Conservation (phyloP, 768 basidiomycete genomes). For the Mycena crocata region DNA sequence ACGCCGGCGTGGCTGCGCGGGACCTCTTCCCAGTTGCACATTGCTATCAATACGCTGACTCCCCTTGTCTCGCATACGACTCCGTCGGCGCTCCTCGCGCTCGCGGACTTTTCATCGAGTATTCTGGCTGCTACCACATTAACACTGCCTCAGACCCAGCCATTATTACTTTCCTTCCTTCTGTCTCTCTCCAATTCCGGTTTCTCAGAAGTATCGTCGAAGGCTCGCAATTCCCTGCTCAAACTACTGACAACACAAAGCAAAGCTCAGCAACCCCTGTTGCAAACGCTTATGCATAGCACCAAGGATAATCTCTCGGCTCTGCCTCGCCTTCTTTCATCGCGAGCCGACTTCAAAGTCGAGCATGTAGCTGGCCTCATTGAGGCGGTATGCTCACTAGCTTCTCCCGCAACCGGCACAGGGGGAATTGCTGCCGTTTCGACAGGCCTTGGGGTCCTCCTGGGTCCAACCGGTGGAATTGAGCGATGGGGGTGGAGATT, state of each 20-base stretch:
- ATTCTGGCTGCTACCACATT: conserved; percentile 67
- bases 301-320: conserved; percentile 73
- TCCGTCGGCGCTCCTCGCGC: conserved; percentile 67
- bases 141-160: conserved; percentile 75
- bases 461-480: conserved; percentile 86
- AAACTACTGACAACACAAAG: conserved; percentile 58
- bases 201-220: conserved; percentile 62
- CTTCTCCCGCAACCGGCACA: conserved; percentile 35
- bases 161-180: conserved; percentile 77
- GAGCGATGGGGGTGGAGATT: conserved; percentile 95
- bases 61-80: conserved; percentile 80
- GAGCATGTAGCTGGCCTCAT: conserved; percentile 76
- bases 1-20: conserved; percentile 84
- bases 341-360: conserved; percentile 80
- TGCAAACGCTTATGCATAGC: conserved; percentile 70
- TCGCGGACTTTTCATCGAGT: conserved; percentile 65
- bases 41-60: conserved; percentile 82
- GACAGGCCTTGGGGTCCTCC: conserved; percentile 66
- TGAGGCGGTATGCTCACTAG: conserved; percentile 74
- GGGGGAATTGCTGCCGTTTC: conserved; percentile 57
- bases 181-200: conserved; percentile 76
- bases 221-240: conserved; percentile 60
- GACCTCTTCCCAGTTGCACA: conserved; percentile 84
- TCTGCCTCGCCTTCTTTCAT: conserved; percentile 78
- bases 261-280: conserved; percentile 54